Percentiles rank a stretch among this genome's conserved stretches.
These are phyloP conservation scores for Aspergillus leporis DNA, from an alignment of 495 filamentous ascomycete species.

Conservation along the genomic window DNA sequence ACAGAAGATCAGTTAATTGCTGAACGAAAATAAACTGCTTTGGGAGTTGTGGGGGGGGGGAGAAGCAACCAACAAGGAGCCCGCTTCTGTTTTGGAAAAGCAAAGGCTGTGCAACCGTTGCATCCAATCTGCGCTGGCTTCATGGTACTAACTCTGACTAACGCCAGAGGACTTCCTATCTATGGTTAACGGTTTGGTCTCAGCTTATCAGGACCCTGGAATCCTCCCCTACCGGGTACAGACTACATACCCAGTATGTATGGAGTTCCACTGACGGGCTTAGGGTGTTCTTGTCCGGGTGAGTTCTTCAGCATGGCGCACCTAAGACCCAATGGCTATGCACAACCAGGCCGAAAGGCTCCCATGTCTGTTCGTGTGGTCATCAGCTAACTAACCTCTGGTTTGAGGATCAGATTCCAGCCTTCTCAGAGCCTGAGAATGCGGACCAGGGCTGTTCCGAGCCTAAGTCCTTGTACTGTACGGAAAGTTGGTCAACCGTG, in stretches of 20 bases:
- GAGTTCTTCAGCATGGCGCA: background rate
- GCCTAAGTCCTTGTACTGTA: background rate
- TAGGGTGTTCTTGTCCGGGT: background rate
- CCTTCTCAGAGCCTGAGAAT: slow-evolving; percentile 3
- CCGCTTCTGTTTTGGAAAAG: slow-evolving; percentile 9
- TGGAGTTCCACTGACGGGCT: background rate
- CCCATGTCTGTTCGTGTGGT: background rate
- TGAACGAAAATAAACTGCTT: slow-evolving; percentile 11
- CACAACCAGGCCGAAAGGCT: background rate
- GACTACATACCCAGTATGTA: background rate
- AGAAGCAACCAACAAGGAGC: slow-evolving; percentile 17
- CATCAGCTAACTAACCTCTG: slow-evolving; percentile 2
- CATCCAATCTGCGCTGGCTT: slow-evolving; percentile 23
- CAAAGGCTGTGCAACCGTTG: slow-evolving; percentile 20
- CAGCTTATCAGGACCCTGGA: slow-evolving; percentile 1
- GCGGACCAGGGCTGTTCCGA: background rate
- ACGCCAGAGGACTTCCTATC: background rate
- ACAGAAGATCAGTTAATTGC: slow-evolving; percentile 10
- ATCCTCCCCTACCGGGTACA: slow-evolving; percentile 1
- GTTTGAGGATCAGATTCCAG: background rate
- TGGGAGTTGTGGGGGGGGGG: too few relatives aligned
- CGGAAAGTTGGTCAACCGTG: slow-evolving; percentile 8
- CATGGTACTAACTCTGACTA: slow-evolving; percentile 19
- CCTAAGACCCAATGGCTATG: background rate
- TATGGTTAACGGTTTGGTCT: slow-evolving; percentile 5